Base-by-base conservation (phyloP, 768 basidiomycete genomes). In the Hericium alpestre region DNA sequence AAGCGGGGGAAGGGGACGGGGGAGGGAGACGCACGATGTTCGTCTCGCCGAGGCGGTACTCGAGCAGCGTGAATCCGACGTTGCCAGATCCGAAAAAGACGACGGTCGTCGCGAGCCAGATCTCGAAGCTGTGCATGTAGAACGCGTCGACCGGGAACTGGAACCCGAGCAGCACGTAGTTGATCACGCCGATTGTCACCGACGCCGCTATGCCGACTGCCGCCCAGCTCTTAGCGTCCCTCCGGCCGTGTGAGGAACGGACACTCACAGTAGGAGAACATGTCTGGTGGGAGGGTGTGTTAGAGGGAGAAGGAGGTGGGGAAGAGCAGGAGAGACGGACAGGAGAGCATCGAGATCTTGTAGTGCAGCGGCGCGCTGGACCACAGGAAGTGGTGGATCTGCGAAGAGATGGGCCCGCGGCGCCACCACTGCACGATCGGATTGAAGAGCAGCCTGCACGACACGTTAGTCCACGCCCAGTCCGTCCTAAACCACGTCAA, bases 81-180 rank as follows among this genome's bases (percentile, higher is more conserved):
- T 81, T 90, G 1, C 87, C 87, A 20, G 80, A 74, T 1, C 86
- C 86, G 69, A 83, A 83, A 70, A 90, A 90, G 25, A 90, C 86
- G n/a, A 87, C 75, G 1, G 80, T 80, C 12, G 82, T 84, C 38
- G 88, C 86, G 38, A 90, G 76, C 80, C 83, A 89, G 64, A 89
- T 85, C 71, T 90, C 88, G 68, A 88, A 89, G 64, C 79, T 79
- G 69, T 84, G 86, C 71, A 87, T 78, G 72, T 89, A 90, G 68
- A 79, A 88, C 22, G 80, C 83, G 65, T 90, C 87, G 15, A 87
- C 79, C 7, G 79, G 78, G 68, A 88, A 81, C 65, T 76, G 76
- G 70, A 83, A 87, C 0, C 87, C 87, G 27, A 90, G 81, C 12
- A 90, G 68, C 27, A 84, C 71, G 68, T 90, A 90, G 72, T 90